Evolutionary conservation across 2,329 filamentous ascomycete species (phyloP), one percentile per base, ranked within the genome.

Genomic region (Dothistroma pini): DNA sequence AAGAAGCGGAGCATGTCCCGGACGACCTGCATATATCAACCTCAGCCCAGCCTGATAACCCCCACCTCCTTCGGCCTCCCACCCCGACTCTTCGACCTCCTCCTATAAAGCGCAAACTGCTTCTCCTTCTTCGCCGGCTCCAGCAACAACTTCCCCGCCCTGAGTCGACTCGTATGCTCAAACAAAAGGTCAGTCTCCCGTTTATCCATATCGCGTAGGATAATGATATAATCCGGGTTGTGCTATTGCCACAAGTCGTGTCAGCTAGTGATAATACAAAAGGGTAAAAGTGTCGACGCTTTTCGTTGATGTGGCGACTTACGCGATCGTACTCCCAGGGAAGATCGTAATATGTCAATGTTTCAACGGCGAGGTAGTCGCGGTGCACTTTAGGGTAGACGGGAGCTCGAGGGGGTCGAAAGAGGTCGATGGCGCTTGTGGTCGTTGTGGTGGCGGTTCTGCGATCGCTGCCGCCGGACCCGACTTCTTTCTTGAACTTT

Each of bases 171-270:
- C 14, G 80, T 81, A 63, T 82, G 80, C 66, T 81, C 80, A 65
- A 82, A 82, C 32, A 82, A 70, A 29, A 81, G 73, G 48, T 81
- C 78, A 5, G 79, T 81, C 56, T 81, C 79, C 58, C 74, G 72
- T 53, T 76, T 75, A 64, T 77, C 76, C 75, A 82, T 79, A 62
- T 82, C 79, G 56, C 77, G 76, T 11, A 80, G 73, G 60, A 82
- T 78, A 68, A 82, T 79, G 69, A 81, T 77, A 71, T 77, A 82
- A 58, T 80, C 75, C 10, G 74, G 71, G 66, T 82, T 76, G 68
- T 59, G 54, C 78, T 79, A 66, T 56, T 25, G 34, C 21, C 44
- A 48, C 34, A 50, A 31, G 11, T 41, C 57, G 48, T 49, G 66
- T 66, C 35, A 60, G 61, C 51, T 56, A 60, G 52, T 59, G 54